Conservation (phyloP, 2,329 filamentous ascomycete genomes). For the Zymoseptoria tritici region DNA sequence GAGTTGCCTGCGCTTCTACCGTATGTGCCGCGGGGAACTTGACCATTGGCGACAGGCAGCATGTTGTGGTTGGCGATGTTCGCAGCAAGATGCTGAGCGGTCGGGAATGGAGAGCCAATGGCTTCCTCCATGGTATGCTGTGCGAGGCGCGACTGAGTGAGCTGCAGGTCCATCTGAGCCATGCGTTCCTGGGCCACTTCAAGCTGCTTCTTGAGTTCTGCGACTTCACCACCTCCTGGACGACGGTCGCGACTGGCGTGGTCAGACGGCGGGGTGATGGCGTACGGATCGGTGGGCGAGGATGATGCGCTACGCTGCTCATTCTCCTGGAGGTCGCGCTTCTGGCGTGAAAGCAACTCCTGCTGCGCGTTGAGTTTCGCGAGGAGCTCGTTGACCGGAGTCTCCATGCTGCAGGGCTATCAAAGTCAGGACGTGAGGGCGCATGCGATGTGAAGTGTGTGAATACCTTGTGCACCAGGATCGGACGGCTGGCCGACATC, state of each 20-base stretch:
- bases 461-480: background rate
- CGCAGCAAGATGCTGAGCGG: slow-evolving; percentile 24
- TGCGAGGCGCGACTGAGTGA: slow-evolving; percentile 55
- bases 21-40: slow-evolving; percentile 8
- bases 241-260: slow-evolving; percentile 16
- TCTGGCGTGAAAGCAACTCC: slow-evolving; percentile 51
- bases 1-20: slow-evolving; percentile 7
- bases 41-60: slow-evolving; percentile 5
- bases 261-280: slow-evolving; percentile 20
- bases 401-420: slow-evolving; percentile 3
- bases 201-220: slow-evolving; percentile 63
- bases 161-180: slow-evolving; percentile 62
- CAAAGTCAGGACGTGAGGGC: background rate
- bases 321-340: slow-evolving; percentile 42
- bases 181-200: slow-evolving; percentile 64
- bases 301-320: slow-evolving; percentile 25
- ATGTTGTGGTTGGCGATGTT: slow-evolving; percentile 20
- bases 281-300: slow-evolving; percentile 26
- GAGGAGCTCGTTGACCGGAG: slow-evolving; percentile 60
- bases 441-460: slow-evolving; percentile 31
- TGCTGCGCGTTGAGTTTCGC: slow-evolving; percentile 69
- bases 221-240: slow-evolving; percentile 51
- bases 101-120: slow-evolving; percentile 26
- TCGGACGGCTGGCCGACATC: slow-evolving; percentile 27
- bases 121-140: slow-evolving; percentile 52